phyloP scores from a whole-genome alignment of 345 rosid species.

The Draba incana region DNA sequence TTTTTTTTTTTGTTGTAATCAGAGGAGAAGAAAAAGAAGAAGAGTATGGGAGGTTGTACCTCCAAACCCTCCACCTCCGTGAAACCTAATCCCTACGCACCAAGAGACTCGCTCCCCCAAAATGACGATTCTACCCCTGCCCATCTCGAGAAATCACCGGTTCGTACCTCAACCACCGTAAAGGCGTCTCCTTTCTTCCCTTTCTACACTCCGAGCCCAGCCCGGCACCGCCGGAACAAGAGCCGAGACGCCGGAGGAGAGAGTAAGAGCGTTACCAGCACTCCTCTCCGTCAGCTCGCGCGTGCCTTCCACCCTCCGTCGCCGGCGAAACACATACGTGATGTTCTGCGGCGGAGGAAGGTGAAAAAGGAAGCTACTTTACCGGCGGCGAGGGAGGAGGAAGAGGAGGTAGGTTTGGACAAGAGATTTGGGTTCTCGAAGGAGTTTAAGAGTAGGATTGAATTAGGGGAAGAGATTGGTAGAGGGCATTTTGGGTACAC shows the following conservation, averaged over 20 bases:
- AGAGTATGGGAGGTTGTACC: conserved; percentile 70
- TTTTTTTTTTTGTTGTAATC: not conserved
- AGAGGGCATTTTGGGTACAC: conserved; percentile 98
- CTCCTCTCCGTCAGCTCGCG: conserved; percentile 73
- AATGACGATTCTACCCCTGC: conserved; percentile 44
- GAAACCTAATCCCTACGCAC: conserved; percentile 68
- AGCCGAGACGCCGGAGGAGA: conserved; percentile 47
- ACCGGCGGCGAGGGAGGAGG: conserved; percentile 45
- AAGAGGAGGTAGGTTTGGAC: conserved; percentile 61
- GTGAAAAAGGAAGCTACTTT: conserved; percentile 44
- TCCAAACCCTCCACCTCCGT: conserved; percentile 60
- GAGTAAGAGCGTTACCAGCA: conserved; percentile 49
- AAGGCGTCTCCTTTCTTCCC: conserved; percentile 58
- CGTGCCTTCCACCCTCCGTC: conserved; percentile 90
- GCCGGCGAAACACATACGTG: conserved; percentile 88
- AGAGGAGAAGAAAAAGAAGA: conserved; percentile 10
- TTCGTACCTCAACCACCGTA: conserved; percentile 36
- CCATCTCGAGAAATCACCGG: conserved; percentile 40
- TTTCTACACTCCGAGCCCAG: conserved; percentile 69
- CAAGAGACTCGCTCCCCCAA: conserved; percentile 38
- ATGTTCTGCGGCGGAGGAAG: conserved; percentile 64
- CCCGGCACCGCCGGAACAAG: conserved; percentile 54
- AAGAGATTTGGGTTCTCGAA: conserved; percentile 91
- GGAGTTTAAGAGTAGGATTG: conserved; percentile 64
- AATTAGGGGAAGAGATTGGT: conserved; percentile 87